Evolutionary conservation across 164 flowering plant genomes (phyloP), one percentile per base, ranked within the genome.

Genomic region (Hamamelis virginiana): DNA sequence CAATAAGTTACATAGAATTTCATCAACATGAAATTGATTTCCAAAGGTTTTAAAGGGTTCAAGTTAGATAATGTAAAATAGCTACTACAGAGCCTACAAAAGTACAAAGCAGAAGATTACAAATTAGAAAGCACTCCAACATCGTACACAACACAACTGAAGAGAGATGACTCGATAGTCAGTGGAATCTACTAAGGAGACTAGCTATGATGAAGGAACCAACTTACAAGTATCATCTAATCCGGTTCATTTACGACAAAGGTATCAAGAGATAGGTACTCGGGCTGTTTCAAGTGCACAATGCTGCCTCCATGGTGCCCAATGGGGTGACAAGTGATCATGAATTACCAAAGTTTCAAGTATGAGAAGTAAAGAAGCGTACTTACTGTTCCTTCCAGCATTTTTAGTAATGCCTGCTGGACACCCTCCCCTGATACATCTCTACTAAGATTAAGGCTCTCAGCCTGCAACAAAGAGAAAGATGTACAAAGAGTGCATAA

Each of bases 341-440:
- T 43, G 4, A 28, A 59, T n/a, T 9, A 61, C 25, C 47, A n/a
- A 28, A 0, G 21, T 41, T 62, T 25, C n/a, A 13, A 21, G 22
- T 18, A 67, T 12, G 25, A 22, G 41, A 33, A 33, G 41, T 48
- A 53, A 53, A 57, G 65, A 33, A 6, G 19, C 65, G 60, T 25
- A 86, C 96, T 87, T 72, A 94, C 98, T 25, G 98, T 92, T 75
- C 98, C 98, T 85, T 94, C 97, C 27, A 94, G 87, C 98, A 94
- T 94, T 77, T 92, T 94, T 19, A 94, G 82, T 58, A 94, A 82
- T 69, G 97, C 97, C 78, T 94, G 98, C 68, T 94, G 98, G 59
- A 94, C 97, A 67, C 97, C 98, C 79, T 94, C 98, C 21, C 98
- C 98, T 5, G 97, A 92, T 18, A 94, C 98, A 82, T 94, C 98